Percentiles rank a stretch among this genome's conserved stretches.
phyloP scores from a whole-genome alignment of 768 basidiomycete genomes.

The Suillus discolor region DNA sequence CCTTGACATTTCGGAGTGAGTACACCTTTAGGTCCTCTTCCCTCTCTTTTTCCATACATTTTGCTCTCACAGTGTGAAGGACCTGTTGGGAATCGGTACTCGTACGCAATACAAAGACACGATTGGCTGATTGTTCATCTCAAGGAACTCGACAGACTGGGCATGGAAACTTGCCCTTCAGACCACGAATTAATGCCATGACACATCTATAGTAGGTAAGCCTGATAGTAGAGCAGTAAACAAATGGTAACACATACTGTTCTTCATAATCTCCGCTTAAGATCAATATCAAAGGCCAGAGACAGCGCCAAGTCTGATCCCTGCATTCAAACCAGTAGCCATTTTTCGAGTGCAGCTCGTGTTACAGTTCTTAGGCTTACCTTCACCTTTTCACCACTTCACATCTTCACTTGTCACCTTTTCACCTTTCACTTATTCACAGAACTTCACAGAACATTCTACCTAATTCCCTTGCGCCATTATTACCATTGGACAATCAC shows the following conservation, averaged over 20 bases:
- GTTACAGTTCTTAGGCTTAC: no score
- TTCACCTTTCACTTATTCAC: no score
- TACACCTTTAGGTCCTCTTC: conserved; percentile 13
- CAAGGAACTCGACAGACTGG: conserved; percentile 39
- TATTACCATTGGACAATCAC: no score
- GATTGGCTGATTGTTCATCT: conserved; percentile 23
- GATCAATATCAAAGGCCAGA: no score
- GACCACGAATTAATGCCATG: conserved; percentile 37
- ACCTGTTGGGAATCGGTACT: conserved; percentile 14
- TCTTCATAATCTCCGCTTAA: no score
- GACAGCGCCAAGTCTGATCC: no score
- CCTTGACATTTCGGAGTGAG: conserved; percentile 17
- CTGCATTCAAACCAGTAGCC: no score
- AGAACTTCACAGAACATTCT: no score
- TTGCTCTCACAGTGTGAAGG: conserved; percentile 10
- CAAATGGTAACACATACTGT: conserved; percentile 9
- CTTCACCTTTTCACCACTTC: no score
- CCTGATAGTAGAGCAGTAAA: not conserved
- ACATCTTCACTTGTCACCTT: no score
- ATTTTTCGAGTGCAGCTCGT: no score
- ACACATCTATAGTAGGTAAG: conserved; percentile 25
- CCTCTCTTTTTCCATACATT: conserved; percentile 17
- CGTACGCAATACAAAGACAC: conserved; percentile 20
- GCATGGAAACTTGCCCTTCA: conserved; percentile 32
- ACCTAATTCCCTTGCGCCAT: no score